Evolutionary conservation across 1,284 basidiomycete species (phyloP).

Genomic region (Vanrija sp.): DNA sequence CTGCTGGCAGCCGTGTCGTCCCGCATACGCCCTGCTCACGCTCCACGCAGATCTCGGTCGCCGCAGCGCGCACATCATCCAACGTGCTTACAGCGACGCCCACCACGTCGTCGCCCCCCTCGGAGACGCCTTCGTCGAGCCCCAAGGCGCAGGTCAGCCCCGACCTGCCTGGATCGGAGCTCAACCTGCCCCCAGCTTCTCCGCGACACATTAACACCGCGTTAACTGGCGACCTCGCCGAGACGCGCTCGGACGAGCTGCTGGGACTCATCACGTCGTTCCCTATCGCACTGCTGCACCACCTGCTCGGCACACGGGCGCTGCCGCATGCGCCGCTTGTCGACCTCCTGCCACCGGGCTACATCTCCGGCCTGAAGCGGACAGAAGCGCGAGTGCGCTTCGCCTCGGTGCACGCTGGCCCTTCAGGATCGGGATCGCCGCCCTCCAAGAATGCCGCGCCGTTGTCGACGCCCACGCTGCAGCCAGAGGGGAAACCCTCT

Average conservation of each 20-base stretch:
- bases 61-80: background rate
- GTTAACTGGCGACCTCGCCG: background rate
- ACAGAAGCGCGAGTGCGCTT: constrained; percentile 46
- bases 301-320: constrained; percentile 40
- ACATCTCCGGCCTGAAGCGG: constrained; percentile 41
- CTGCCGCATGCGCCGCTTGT: constrained; percentile 43
- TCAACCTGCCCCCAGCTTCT: no score
- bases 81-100: background rate
- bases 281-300: constrained; percentile 47
- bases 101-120: background rate
- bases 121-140: no score
- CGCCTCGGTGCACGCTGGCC: constrained; percentile 37
- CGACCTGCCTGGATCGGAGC: no score
- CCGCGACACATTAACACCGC: no score
- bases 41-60: constrained; percentile 7
- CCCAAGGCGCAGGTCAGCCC: no score
- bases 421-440: constrained; percentile 19
- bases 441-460: background rate
- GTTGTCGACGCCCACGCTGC: background rate
- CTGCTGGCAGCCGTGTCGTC: background rate
- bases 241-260: constrained; percentile 33
- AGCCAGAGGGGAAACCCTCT: background rate
- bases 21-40: background rate
- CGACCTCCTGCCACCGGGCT: constrained; percentile 41
- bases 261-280: constrained; percentile 42